Percentiles rank a stretch among this genome's conserved stretches.
Evolutionary conservation across 2,329 filamentous ascomycete species (phyloP).

Genomic region (Ophiostoma pallidulum): DNA sequence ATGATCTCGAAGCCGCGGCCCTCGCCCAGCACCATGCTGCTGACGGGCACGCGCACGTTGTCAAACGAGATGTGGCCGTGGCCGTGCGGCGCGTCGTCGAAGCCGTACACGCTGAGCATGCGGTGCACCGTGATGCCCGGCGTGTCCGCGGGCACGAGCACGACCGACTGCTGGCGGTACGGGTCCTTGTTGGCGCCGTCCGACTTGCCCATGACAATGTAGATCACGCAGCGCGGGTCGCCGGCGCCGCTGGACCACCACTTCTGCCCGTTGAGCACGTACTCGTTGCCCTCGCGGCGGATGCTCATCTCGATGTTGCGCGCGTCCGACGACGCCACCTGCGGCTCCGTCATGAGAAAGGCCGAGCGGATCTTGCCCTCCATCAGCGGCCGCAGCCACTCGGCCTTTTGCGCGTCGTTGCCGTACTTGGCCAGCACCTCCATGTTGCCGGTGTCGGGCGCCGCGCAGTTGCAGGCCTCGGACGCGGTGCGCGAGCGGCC

Average conservation of each 20-base stretch:
- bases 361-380: conserved; percentile 79
- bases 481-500: conserved; percentile 77
- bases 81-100: conserved; percentile 96
- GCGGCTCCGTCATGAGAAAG: conserved; percentile 90
- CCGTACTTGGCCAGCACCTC: conserved; percentile 90
- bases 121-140: conserved; percentile 87
- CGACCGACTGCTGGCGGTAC: conserved; percentile 88
- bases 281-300: conserved; percentile 72
- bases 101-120: conserved; percentile 90
- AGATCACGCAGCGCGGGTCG: conserved; percentile 83
- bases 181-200: conserved; percentile 64
- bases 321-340: conserved; percentile 80
- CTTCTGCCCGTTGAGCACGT: conserved; percentile 91
- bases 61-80: conserved; percentile 88
- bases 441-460: conserved; percentile 93
- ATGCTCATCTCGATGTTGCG: conserved; percentile 87
- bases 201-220: conserved; percentile 94
- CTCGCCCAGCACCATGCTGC: conserved; percentile 82
- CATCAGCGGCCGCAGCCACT: conserved; percentile 74
- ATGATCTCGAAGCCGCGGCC: conserved; percentile 97
- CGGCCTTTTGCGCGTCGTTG: conserved; percentile 70
- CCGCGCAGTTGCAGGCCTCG: conserved; percentile 82
- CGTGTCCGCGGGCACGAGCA: conserved; percentile 72
- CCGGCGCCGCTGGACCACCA: conserved; percentile 98
- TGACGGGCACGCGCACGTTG: conserved; percentile 77